Conservation (phyloP, 106 monocot species). For the Acorus gramineus region DNA sequence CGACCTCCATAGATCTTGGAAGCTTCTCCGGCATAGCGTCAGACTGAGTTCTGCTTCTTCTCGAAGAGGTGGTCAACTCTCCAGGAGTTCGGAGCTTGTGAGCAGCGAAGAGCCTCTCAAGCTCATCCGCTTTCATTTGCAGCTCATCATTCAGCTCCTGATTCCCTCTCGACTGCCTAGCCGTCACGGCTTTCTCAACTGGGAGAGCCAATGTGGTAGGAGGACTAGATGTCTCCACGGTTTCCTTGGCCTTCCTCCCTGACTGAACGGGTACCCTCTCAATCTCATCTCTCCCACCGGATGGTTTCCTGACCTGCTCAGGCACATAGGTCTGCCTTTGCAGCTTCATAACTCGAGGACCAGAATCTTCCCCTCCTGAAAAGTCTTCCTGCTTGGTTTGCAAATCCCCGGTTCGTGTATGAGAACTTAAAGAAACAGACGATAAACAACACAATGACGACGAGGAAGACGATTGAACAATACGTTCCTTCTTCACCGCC, state of each 20-base stretch:
- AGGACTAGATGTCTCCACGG: slow-evolving; percentile 6
- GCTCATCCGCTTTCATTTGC: slow-evolving; percentile 75
- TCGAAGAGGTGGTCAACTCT: slow-evolving; percentile 20
- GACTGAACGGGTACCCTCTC: slow-evolving; percentile 8
- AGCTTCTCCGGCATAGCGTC: slow-evolving; percentile 10
- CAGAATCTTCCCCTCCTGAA: slow-evolving; percentile 2
- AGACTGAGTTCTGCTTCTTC: slow-evolving; percentile 32
- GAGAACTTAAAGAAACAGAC: slow-evolving; percentile 1
- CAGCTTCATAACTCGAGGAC: slow-evolving; percentile 15
- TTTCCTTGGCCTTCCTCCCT: slow-evolving; percentile 24
- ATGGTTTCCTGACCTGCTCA: slow-evolving; percentile 18
- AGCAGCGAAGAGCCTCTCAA: slow-evolving; percentile 87
- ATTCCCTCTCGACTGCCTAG: slow-evolving; percentile 50
- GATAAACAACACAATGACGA: too few relatives aligned
- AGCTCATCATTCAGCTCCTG: slow-evolving; percentile 69
- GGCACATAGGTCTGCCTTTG: slow-evolving; percentile 17
- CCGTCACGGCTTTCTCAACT: slow-evolving; percentile 16
- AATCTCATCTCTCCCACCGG: slow-evolving; percentile 21
- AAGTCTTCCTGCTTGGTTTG: slow-evolving; percentile 8
- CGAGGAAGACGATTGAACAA: too few relatives aligned
- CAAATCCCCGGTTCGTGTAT: slow-evolving; percentile 4
- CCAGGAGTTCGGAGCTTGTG: slow-evolving; percentile 55
- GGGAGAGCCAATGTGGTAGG: slow-evolving; percentile 5
- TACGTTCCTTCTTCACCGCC: slow-evolving; percentile 8
- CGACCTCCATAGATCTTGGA: slow-evolving; percentile 1